Base-by-base conservation (phyloP, 2,329 filamentous ascomycete genomes). In the Cyphellophora europaea region DNA sequence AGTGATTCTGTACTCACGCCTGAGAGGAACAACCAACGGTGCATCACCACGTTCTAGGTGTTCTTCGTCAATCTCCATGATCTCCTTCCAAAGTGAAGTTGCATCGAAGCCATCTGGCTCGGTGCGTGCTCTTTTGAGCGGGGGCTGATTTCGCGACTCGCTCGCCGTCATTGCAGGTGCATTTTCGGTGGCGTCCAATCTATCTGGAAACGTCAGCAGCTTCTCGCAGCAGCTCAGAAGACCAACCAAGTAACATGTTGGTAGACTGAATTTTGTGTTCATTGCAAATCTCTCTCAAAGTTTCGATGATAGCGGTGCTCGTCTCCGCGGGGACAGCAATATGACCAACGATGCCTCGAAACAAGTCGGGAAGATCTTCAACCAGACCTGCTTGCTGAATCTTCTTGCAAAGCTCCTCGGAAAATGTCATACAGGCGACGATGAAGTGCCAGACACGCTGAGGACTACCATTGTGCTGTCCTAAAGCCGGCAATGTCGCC, bases 321-420 rank as follows among this genome's bases (percentile, higher is more conserved):
- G 27, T 29, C 16, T 29, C 27, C 16, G 27, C 13, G 16, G 11
- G 27, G 8, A 15, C 27, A 29, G 27, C 6, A 12, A 29, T 29
- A 12, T 10, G 6, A 11, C 27, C 27, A 29, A 29, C 27, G 16
- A 29, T 15, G 16, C 8, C 27, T 29, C 16, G 14, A 15, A 29
- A 29, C 11, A 29, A 15, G 4, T 29, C 13, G 16, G 13, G 6
- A 12, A 29, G 16, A 15, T 14, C 16, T 14, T 15, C 27, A 12
- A 29, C 27, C 14, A 29, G 27, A 29, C 27, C 27, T 8, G 27
- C 16, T 8, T 29, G 8, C 16, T 29, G 13, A 29, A 29, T 12
- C 11, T 29, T 29, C 16, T 29, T 29, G 27, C 27, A 29, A 29
- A 14, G 14, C 8, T 29, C 27, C 27, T 29, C 27, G 16, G 6